These are phyloP conservation scores for Colletotrichum chrysophilum DNA, from an alignment of 2,329 filamentous ascomycete genomes.

Conservation along the genomic window DNA sequence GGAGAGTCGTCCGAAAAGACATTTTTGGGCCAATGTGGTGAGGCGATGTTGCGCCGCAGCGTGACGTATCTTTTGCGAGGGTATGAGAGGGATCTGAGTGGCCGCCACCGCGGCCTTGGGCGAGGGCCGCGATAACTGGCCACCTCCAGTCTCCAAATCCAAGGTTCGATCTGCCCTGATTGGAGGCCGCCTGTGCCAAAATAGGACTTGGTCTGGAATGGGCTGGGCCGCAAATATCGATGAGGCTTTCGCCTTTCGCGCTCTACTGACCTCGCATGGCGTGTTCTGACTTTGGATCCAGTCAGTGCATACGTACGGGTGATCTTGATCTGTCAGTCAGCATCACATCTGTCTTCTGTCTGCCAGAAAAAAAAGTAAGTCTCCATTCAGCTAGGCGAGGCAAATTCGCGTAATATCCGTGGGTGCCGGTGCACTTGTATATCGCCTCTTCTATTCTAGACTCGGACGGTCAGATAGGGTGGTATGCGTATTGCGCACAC, in stretches of 20 bases:
- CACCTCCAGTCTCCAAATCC: slow-evolving; percentile 9
- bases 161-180: slow-evolving; percentile 19
- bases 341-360: not conserved
- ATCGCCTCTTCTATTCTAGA: slow-evolving; percentile 6
- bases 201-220: slow-evolving; percentile 6
- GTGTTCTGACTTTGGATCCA: not conserved
- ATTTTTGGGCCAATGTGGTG: slow-evolving; percentile 7
- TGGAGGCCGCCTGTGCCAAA: slow-evolving; percentile 22
- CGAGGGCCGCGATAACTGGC: slow-evolving; percentile 7
- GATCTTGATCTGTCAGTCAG: slow-evolving; percentile 1
- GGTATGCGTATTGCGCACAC: not conserved
- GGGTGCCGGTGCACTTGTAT: not conserved
- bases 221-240: not conserved
- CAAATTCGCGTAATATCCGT: not conserved
- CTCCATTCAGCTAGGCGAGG: slow-evolving; percentile 1
- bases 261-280: not conserved
- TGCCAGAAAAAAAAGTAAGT: not conserved
- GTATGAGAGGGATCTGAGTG: slow-evolving; percentile 17
- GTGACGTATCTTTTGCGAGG: slow-evolving; percentile 17
- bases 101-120: slow-evolving; percentile 16
- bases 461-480: not conserved
- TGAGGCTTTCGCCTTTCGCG: not conserved
- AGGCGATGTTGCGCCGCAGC: slow-evolving; percentile 18
- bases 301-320: slow-evolving; percentile 9
- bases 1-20: not conserved